Conservation (phyloP, 176 grass and related monocot genomes). For the Bromus sterilis region DNA sequence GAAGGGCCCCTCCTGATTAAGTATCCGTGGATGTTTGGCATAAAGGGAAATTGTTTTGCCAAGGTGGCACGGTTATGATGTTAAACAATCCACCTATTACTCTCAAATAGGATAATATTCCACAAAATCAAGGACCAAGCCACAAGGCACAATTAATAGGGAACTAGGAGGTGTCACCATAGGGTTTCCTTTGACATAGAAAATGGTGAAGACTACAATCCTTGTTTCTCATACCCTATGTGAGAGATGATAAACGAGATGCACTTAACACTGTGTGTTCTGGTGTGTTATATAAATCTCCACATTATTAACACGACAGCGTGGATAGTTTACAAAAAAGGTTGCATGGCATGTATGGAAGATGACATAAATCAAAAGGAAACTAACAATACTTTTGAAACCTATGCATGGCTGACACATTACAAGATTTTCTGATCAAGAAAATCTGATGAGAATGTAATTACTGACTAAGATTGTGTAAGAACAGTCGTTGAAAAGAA, state of each 20-base stretch:
- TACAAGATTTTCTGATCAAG: background rate
- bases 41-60: background rate
- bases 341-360: background rate
- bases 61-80: background rate
- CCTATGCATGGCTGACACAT: background rate
- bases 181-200: background rate
- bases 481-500: background rate
- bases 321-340: background rate
- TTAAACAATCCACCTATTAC: constrained; percentile 5
- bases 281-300: background rate
- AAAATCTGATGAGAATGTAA: background rate
- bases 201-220: constrained; percentile 1
- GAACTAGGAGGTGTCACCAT: background rate
- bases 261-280: background rate
- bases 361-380: background rate
- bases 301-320: background rate
- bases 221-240: background rate
- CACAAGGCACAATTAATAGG: background rate
- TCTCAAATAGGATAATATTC: background rate
- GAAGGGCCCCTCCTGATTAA: constrained; percentile 1
- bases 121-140: background rate
- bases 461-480: background rate
- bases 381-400: background rate
- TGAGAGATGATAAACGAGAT: background rate
- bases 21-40: background rate